These are phyloP conservation scores for Strigomonas oncopelti DNA, from an alignment of 208 protist species.

Conservation along the genomic window DNA sequence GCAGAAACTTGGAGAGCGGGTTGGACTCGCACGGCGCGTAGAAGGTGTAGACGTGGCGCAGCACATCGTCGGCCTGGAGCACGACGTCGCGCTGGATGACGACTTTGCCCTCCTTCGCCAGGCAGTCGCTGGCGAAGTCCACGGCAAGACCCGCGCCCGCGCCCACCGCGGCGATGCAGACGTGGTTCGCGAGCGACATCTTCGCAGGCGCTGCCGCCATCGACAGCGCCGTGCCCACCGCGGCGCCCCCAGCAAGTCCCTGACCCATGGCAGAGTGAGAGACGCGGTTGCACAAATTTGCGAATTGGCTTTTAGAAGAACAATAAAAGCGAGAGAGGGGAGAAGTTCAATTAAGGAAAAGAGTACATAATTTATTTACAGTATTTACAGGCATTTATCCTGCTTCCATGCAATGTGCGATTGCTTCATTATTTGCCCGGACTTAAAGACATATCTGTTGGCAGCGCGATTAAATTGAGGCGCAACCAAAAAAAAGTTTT, in stretches of 20 bases:
- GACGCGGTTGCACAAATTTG: not conserved
- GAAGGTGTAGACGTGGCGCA: constrained; percentile 88
- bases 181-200: constrained; percentile 53
- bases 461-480: not conserved
- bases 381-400: not conserved
- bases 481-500: not conserved
- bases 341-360: not conserved
- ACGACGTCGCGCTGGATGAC: constrained; percentile 86
- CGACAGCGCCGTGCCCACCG: constrained; percentile 55
- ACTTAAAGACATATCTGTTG: not conserved
- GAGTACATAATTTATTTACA: not conserved
- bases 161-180: constrained; percentile 47
- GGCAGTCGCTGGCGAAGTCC: constrained; percentile 82
- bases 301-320: not conserved
- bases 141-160: constrained; percentile 61
- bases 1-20: constrained; percentile 51
- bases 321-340: not conserved
- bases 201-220: constrained; percentile 50
- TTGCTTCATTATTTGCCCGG: too few species aligned
- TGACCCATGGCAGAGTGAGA: constrained; percentile 64
- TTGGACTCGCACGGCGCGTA: constrained; percentile 77
- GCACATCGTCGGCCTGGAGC: constrained; percentile 66
- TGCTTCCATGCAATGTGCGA: not conserved
- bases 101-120: constrained; percentile 73
- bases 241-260: constrained; percentile 63